These are phyloP conservation scores for Barbarea vulgaris DNA, from an alignment of 345 rosid genomes.

Conservation along the genomic window DNA sequence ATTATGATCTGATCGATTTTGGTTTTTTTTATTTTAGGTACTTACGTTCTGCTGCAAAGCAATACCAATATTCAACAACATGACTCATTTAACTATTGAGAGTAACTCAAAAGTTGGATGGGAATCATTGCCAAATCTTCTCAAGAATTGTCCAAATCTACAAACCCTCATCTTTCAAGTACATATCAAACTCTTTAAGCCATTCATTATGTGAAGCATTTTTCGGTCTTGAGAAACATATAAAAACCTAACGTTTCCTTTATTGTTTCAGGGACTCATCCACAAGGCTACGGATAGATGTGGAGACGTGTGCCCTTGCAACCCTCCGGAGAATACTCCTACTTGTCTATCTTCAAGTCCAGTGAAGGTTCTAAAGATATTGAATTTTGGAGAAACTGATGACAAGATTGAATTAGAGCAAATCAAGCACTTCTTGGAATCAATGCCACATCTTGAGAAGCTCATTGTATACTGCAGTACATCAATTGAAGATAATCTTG, in stretches of 20 bases:
- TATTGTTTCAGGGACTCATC: constrained; percentile 9
- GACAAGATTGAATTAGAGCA: background rate
- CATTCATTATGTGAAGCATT: no score
- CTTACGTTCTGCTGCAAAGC: background rate
- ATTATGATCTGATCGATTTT: background rate
- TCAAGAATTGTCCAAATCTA: constrained; percentile 17
- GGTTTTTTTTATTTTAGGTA: background rate
- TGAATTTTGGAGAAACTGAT: background rate
- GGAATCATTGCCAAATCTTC: background rate
- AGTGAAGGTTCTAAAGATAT: constrained; percentile 8
- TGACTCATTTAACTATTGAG: constrained; percentile 10
- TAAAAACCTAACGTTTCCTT: background rate
- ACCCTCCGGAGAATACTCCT: background rate
- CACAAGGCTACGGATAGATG: constrained; percentile 3
- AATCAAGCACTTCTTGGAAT: constrained; percentile 2
- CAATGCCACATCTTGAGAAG: constrained; percentile 23
- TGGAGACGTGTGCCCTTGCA: constrained; percentile 20
- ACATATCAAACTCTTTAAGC: background rate
- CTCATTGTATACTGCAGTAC: background rate
- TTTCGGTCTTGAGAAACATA: background rate
- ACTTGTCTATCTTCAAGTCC: constrained; percentile 6
- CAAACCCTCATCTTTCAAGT: constrained; percentile 13
- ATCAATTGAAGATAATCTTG: background rate
- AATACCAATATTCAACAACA: background rate
- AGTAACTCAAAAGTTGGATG: constrained; percentile 2